phyloP scores from a whole-genome alignment of 2,329 filamentous ascomycete species.

The Nemania abortiva region DNA sequence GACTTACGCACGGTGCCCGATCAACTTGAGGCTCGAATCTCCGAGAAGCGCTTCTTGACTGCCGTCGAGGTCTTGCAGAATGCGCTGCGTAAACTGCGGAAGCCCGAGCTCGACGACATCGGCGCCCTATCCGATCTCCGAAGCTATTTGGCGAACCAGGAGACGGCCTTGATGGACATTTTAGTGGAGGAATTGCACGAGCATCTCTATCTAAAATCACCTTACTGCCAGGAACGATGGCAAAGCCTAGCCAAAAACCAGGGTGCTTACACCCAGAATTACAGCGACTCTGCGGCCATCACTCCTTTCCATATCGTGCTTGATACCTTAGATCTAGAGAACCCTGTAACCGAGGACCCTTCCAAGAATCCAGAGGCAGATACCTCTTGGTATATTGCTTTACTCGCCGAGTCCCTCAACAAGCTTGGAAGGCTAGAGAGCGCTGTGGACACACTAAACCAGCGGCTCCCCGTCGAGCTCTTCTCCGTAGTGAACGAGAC shows the following conservation, averaged over 20 bases:
- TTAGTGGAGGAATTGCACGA: conserved; percentile 97
- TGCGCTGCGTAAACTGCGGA: conserved; percentile 84
- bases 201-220: conserved; percentile 96
- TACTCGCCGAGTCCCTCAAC: conserved; percentile 90
- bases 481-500: conserved; percentile 96
- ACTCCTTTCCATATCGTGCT: conserved; percentile 70
- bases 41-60: conserved; percentile 92
- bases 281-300: conserved; percentile 59
- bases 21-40: conserved; percentile 92
- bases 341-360: conserved; percentile 81
- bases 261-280: conserved; percentile 63
- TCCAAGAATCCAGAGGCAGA: conserved; percentile 95
- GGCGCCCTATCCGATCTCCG: conserved; percentile 88
- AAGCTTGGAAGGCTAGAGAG: conserved; percentile 87
- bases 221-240: conserved; percentile 97
- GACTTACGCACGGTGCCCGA: conserved; percentile 90
- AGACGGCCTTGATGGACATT: conserved; percentile 91
- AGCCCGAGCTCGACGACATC: conserved; percentile 90
- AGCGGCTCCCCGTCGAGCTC: conserved; percentile 91
- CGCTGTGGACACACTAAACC: conserved; percentile 90
- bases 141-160: conserved; percentile 91
- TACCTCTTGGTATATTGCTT: conserved; percentile 90
- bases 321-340: conserved; percentile 71
- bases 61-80: conserved; percentile 93
- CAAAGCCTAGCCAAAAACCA: conserved; percentile 81